phyloP scores from a whole-genome alignment of 164 flowering plant genomes.

The Vitis vinifera region ASM3070453v1 NC_081821.1:15498001-15498500 shows the following conservation, averaged over 20 bases:
- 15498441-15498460: constrained; percentile 50
- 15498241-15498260: too few relatives aligned
- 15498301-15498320: constrained; percentile 50
- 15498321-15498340: constrained; percentile 56
- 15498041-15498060: too few relatives aligned
- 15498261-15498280: too few relatives aligned
- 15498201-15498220: constrained; percentile 32
- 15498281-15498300: constrained; percentile 53
- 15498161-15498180: constrained; percentile 41
- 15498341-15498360: constrained; percentile 68
- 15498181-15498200: constrained; percentile 33
- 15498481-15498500: constrained; percentile 96
- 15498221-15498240: too few relatives aligned
- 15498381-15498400: constrained; percentile 65
- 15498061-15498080: constrained; percentile 4
- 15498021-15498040: too few relatives aligned
- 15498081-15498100: constrained; percentile 37
- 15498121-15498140: constrained; percentile 31
- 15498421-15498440: constrained; percentile 64
- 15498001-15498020: too few relatives aligned
- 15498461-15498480: constrained; percentile 90
- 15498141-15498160: constrained; percentile 35
- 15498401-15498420: constrained; percentile 93
- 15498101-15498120: constrained; percentile 17
- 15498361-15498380: constrained; percentile 64